A percentile compares a stretch with the other conserved stretches of the same genome.
Conservation (phyloP, 441 rosid genomes). For the Euphorbia celastroides region DNA sequence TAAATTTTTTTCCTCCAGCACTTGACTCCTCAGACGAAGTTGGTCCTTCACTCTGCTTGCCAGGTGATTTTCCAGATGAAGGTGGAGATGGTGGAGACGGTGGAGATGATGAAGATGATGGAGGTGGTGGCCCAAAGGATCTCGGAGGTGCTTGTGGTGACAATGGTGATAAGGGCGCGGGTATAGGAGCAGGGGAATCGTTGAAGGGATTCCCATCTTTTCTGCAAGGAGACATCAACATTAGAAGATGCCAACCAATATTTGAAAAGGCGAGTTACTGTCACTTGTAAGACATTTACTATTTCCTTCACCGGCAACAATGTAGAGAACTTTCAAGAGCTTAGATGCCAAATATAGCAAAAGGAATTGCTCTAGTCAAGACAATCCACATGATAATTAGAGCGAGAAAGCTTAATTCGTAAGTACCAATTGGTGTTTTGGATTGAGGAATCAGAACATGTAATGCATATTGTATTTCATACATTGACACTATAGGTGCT, state of each 20-base stretch:
- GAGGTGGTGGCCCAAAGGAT: conserved; percentile 35
- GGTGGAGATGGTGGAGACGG: conserved; percentile 36
- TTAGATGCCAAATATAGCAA: conserved; percentile 5
- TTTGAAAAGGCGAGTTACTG: conserved; percentile 6
- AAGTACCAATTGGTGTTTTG: no score
- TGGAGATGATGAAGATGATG: conserved; percentile 34
- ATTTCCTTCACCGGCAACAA: not conserved
- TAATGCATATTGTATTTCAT: not conserved
- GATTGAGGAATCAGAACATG: no score
- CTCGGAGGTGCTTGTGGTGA: conserved; percentile 39
- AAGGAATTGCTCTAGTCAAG: not conserved
- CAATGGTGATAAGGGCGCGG: conserved; percentile 46
- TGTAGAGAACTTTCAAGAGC: not conserved
- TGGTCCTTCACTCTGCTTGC: conserved; percentile 55
- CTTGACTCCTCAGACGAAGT: conserved; percentile 42
- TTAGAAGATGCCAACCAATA: conserved; percentile 14
- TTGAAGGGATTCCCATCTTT: conserved; percentile 77
- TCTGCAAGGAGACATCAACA: conserved; percentile 38
- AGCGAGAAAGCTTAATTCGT: not conserved
- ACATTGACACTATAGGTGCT: not conserved
- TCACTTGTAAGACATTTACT: not conserved
- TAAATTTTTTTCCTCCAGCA: conserved; percentile 37
- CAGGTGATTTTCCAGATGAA: conserved; percentile 45
- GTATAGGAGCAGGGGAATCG: conserved; percentile 38
- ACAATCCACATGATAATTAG: not conserved